Conservation (phyloP, 768 basidiomycete genomes). For the Lyophyllum decastes region DNA sequence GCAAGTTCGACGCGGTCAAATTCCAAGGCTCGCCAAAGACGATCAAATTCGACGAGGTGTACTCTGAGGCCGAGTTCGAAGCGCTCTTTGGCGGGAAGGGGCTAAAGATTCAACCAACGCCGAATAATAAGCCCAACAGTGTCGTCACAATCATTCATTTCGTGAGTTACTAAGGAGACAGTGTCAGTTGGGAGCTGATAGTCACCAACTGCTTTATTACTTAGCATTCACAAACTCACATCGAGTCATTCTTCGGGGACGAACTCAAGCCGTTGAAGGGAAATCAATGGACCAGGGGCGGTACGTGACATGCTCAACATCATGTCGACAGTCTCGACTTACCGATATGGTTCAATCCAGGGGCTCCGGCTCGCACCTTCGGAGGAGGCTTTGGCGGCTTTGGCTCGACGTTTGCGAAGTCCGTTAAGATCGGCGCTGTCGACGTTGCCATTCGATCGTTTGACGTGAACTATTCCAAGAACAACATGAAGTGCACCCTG, state of each 20-base stretch:
- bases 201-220: background rate
- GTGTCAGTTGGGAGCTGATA: background rate
- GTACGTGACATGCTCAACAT: conserved; percentile 17
- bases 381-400: conserved; percentile 14
- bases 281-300: conserved; percentile 33
- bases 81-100: conserved; percentile 36
- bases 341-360: conserved; percentile 6
- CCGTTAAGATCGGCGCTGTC: conserved; percentile 33
- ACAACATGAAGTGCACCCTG: conserved; percentile 40
- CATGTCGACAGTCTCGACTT: background rate
- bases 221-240: conserved; percentile 22
- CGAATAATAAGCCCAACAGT: conserved; percentile 40
- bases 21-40: conserved; percentile 39
- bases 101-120: conserved; percentile 37
- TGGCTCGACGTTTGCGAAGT: conserved; percentile 34
- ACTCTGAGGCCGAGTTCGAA: conserved; percentile 35
- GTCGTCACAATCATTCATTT: conserved; percentile 41
- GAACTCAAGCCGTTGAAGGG: conserved; percentile 38
- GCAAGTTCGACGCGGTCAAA: conserved; percentile 37
- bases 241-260: conserved; percentile 20
- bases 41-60: conserved; percentile 41
- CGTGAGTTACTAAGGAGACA: conserved; percentile 21
- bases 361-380: conserved; percentile 11
- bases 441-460: conserved; percentile 32
- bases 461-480: conserved; percentile 41